Percentiles rank a stretch among this genome's conserved stretches.
Conservation (phyloP, 768 basidiomycete species). For the Kwoniella heveanensis region DNA sequence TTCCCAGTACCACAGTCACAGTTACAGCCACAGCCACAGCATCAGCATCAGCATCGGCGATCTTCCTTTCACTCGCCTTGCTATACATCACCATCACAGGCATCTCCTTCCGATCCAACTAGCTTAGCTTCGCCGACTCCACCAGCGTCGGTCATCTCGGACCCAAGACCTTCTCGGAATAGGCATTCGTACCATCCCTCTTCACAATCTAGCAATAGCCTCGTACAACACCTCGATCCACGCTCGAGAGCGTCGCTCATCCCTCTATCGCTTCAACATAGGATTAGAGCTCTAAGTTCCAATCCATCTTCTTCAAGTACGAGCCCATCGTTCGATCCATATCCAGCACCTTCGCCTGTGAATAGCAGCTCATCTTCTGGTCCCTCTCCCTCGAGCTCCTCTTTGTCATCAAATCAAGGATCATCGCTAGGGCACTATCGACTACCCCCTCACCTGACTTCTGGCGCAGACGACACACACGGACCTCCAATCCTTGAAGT, state of each 20-base stretch:
- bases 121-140: neutral
- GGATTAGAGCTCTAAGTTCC: neutral
- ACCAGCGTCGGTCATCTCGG: neutral
- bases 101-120: neutral
- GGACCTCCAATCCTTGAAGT: neutral
- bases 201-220: neutral
- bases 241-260: neutral
- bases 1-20: neutral
- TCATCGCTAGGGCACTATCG: too few species aligned
- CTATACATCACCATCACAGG: neutral
- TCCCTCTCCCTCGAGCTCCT: too few species aligned
- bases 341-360: neutral
- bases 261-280: conserved; percentile 12
- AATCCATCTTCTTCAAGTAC: neutral
- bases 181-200: neutral
- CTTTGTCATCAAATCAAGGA: too few species aligned
- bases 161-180: neutral
- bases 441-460: neutral
- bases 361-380: neutral
- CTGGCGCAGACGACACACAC: neutral
- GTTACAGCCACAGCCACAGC: neutral
- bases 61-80: neutral
- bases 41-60: neutral
- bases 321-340: too few species aligned
- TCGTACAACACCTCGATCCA: neutral